Evolutionary conservation across 768 basidiomycete genomes (phyloP).

Genomic region (Tulasnella sp.): DNA sequence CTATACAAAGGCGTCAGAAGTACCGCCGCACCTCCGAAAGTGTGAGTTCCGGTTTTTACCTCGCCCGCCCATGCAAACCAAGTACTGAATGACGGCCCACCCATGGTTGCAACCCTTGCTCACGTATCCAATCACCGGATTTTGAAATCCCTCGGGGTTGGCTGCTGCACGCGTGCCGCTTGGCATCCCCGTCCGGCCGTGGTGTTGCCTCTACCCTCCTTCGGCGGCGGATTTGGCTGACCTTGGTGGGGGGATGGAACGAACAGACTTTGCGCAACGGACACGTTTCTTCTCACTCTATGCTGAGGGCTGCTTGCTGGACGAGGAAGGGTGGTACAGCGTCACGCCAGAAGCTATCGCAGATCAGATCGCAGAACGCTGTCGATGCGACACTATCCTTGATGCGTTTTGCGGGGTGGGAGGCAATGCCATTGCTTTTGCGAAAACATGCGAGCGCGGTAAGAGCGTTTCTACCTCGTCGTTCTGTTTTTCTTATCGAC

Average conservation of each 20-base stretch:
- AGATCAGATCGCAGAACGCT: conserved; percentile 82
- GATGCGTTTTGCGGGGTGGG: conserved; percentile 98
- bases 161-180: conserved; percentile 1
- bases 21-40: conserved; percentile 69
- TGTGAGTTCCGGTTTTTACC: conserved; percentile 54
- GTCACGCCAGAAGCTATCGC: conserved; percentile 93
- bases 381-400: conserved; percentile 69
- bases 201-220: too few relatives aligned
- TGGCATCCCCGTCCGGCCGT: not conserved
- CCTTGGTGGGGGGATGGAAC: not conserved
- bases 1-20: conserved; percentile 49
- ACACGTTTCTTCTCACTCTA: conserved; percentile 71
- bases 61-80: too few relatives aligned
- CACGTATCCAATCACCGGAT: too few relatives aligned
- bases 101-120: too few relatives aligned
- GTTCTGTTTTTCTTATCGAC: not conserved
- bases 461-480: conserved; percentile 23
- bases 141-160: not conserved
- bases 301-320: conserved; percentile 70
- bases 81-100: too few relatives aligned
- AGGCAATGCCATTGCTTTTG: conserved; percentile 95
- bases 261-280: conserved; percentile 74
- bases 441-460: conserved; percentile 92
- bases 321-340: conserved; percentile 96
- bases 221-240: not conserved